Conservation (phyloP, 2,329 filamentous ascomycete genomes). For the Stenocarpella maydis region DNA sequence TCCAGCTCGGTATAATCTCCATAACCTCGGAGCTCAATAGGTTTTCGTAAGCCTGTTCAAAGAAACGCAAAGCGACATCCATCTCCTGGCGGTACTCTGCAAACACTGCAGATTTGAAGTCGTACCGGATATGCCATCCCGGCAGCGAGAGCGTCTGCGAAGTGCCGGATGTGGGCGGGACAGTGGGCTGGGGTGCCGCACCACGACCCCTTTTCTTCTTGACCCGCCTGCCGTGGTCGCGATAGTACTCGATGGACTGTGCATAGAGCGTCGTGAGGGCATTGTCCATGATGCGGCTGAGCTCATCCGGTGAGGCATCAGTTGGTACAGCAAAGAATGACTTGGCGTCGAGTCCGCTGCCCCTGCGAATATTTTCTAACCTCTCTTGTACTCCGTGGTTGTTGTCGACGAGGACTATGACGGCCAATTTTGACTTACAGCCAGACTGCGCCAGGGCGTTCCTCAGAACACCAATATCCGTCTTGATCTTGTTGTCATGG, state of each 20-base stretch:
- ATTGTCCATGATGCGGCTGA: conserved; percentile 76
- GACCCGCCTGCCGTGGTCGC: conserved; percentile 90
- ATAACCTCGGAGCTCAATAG: conserved; percentile 85
- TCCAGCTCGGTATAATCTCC: conserved; percentile 90
- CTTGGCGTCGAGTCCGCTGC: conserved; percentile 83
- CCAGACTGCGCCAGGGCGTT: conserved; percentile 72
- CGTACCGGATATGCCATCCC: conserved; percentile 93
- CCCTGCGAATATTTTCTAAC: conserved; percentile 78
- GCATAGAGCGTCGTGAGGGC: conserved; percentile 78
- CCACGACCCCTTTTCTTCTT: conserved; percentile 87
- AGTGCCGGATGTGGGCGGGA: conserved; percentile 82
- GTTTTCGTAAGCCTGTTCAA: conserved; percentile 85
- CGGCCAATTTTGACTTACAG: conserved; percentile 79
- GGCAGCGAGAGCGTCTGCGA: conserved; percentile 85
- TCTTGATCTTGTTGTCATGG: conserved; percentile 88
- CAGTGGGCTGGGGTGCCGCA: conserved; percentile 79
- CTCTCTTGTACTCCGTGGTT: conserved; percentile 69
- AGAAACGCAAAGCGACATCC: conserved; percentile 85
- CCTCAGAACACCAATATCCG: conserved; percentile 82
- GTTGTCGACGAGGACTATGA: conserved; percentile 80
- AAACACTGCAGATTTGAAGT: conserved; percentile 91
- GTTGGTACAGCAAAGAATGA: conserved; percentile 86
- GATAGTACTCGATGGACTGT: conserved; percentile 86
- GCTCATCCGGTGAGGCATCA: conserved; percentile 73
- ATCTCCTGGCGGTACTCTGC: conserved; percentile 94